Evolutionary conservation across 2,329 filamentous ascomycete genomes (phyloP).

Genomic region (Colletotrichum salicis): DNA sequence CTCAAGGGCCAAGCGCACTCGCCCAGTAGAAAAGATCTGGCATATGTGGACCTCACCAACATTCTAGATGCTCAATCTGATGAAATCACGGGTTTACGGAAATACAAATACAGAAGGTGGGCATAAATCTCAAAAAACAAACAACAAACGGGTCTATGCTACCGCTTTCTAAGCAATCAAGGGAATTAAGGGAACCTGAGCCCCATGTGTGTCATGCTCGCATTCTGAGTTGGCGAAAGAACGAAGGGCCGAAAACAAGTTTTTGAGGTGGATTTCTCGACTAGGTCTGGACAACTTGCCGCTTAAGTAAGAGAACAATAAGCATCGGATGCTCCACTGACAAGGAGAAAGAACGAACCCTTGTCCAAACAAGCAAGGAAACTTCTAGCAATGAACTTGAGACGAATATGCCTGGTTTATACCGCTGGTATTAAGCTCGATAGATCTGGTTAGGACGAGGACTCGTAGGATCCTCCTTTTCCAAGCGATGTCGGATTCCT

Average conservation of each 20-base stretch:
- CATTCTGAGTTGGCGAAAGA: background rate
- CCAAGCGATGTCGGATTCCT: too few relatives aligned
- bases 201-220: conserved; percentile 1
- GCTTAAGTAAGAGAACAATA: background rate
- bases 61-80: background rate
- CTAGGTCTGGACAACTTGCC: background rate
- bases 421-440: background rate
- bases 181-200: background rate
- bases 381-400: background rate
- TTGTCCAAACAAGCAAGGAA: background rate
- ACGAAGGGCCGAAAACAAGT: background rate
- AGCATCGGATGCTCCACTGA: background rate
- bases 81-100: conserved; percentile 2
- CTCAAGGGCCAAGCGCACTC: background rate
- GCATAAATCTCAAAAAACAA: background rate
- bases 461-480: too few relatives aligned
- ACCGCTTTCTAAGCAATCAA: background rate
- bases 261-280: background rate
- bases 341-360: background rate
- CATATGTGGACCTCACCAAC: background rate
- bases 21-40: background rate
- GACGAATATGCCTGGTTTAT: background rate
- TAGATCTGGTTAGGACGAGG: too few relatives aligned
- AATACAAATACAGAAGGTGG: background rate
- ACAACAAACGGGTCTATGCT: background rate